A percentile compares a stretch with the other conserved stretches of the same genome.
Conservation (phyloP, 805 yeast species). For the Schwanniomyces sp. region DNA sequence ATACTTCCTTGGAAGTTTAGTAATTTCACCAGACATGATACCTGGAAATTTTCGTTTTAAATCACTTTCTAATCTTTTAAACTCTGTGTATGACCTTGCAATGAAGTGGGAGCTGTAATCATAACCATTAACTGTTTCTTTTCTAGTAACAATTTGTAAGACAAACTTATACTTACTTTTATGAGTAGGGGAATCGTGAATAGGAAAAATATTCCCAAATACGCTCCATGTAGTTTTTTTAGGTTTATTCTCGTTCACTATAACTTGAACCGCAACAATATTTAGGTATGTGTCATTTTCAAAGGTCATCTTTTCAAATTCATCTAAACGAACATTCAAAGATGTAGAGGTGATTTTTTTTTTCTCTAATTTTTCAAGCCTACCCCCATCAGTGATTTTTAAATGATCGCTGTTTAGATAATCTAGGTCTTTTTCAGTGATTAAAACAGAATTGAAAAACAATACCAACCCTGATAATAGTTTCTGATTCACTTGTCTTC, state of each 20-base stretch:
- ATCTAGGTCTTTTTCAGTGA: slow-evolving; percentile 54
- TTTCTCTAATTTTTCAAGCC: slow-evolving; percentile 29
- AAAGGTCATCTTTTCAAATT: slow-evolving; percentile 29
- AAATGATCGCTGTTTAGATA: slow-evolving; percentile 41
- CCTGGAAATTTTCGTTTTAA: slow-evolving; percentile 68
- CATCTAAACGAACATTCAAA: slow-evolving; percentile 4
- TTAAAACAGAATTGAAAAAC: slow-evolving; percentile 73
- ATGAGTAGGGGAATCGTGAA: slow-evolving; percentile 3
- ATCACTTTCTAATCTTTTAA: slow-evolving; percentile 53
- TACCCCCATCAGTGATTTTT: slow-evolving; percentile 36
- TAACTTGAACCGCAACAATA: slow-evolving; percentile 61
- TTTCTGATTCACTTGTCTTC: slow-evolving; percentile 62
- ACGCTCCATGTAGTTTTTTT: slow-evolving; percentile 12
- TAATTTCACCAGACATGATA: slow-evolving; percentile 48
- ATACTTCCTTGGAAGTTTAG: slow-evolving; percentile 57
- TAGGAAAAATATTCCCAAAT: slow-evolving; percentile 9
- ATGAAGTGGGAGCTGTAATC: slow-evolving; percentile 42
- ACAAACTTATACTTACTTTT: slow-evolving; percentile 47
- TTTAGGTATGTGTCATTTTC: slow-evolving; percentile 63
- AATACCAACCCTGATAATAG: slow-evolving; percentile 62
- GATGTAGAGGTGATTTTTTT: not conserved
- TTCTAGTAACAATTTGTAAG: slow-evolving; percentile 38
- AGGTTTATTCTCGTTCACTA: slow-evolving; percentile 1
- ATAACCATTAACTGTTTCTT: slow-evolving; percentile 14
- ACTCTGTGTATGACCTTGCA: slow-evolving; percentile 66